Conservation (phyloP, 371 early-diverging fungal genomes). For the Mortierella sp. region DNA sequence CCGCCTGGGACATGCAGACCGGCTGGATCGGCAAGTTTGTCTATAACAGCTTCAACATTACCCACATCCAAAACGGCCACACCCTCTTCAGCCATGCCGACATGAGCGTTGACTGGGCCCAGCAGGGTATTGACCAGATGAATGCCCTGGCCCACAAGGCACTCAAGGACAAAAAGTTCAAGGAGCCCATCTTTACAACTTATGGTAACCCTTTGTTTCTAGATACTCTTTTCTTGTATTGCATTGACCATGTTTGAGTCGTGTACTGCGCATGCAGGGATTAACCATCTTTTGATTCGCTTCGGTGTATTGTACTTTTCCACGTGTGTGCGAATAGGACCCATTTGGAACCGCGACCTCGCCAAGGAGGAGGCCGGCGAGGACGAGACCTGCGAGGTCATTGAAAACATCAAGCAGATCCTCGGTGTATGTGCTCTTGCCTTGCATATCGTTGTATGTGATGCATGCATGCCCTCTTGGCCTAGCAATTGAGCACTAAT, state of each 20-base stretch:
- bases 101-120: constrained; percentile 65
- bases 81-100: constrained; percentile 86
- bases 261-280: background rate
- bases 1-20: constrained; percentile 66
- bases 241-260: background rate
- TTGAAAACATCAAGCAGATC: constrained; percentile 30
- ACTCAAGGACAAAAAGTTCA: constrained; percentile 40
- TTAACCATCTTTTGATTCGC: background rate
- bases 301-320: background rate
- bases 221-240: no score
- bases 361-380: constrained; percentile 31
- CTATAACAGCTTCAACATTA: constrained; percentile 64
- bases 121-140: constrained; percentile 67
- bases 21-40: constrained; percentile 81
- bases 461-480: background rate
- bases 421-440: constrained; percentile 28
- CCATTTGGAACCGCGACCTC: constrained; percentile 36
- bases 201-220: constrained; percentile 12
- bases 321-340: constrained; percentile 16
- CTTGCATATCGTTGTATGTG: background rate
- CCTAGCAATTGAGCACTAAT: background rate
- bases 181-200: constrained; percentile 40
- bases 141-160: constrained; percentile 65
- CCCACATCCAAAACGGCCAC: constrained; percentile 69
- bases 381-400: constrained; percentile 26